Base-by-base conservation (phyloP, 768 basidiomycete species). In the Xerocomellus chrysenteron region DNA sequence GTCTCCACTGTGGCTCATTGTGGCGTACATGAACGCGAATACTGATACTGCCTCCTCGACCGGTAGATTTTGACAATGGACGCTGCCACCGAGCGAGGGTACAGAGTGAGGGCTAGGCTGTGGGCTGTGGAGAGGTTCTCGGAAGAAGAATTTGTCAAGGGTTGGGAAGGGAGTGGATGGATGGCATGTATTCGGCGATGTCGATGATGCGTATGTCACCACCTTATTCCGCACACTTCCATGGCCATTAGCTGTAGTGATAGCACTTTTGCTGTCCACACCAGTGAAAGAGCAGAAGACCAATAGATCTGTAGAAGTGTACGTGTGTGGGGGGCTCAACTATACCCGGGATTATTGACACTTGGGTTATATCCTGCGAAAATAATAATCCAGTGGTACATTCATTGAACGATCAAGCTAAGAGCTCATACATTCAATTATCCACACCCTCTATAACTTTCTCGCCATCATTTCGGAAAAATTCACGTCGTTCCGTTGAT, bases 381-480 rank as follows among this genome's bases (percentile, higher is more conserved):
- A n/a, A n/a, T n/a, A n/a, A 14, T 16, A 39, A 24, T 12, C n/a
- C 26, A 21, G 39, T 14, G n/a, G n/a, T n/a, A n/a, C n/a, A n/a
- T n/a, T n/a, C n/a, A n/a, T n/a, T n/a, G n/a, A n/a, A n/a, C n/a
- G n/a, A n/a, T n/a, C n/a, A n/a, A n/a, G n/a, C n/a, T n/a, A n/a
- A n/a, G n/a, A n/a, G 33, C 2, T 7, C 37, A 30, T 44, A 46
- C 68, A 68, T 47, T 64, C 57, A 8, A 57, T 21, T 5, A n/a
- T 69, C 56, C 3, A 4, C 32, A 3, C 87, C 87, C 63, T 88
- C 87, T 48, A 88, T 59, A 2, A 92, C 79, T 11, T 63, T 77
- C 68, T 90, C 87, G 37, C 91, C 91, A 62, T 93, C 90, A n/a
- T n/a, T 56, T 83, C 81, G 0, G 90, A 90, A 56, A 93, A 86